Evolutionary conservation across 352 stramenopile genomes (phyloP).

Genomic region (Phytophthora pisi): DNA sequence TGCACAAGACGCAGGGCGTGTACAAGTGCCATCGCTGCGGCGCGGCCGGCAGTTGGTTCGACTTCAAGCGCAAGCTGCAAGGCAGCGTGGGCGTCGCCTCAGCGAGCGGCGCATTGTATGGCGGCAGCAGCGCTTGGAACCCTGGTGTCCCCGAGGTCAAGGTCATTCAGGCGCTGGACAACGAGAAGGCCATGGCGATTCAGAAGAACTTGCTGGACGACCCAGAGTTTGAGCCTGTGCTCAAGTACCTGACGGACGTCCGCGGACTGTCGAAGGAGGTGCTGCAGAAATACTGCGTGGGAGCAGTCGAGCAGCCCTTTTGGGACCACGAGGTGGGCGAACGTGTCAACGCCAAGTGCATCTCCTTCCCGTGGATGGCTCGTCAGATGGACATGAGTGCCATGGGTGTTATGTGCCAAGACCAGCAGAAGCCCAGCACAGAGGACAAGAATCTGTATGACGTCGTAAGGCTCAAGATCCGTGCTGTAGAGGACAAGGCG

Average conservation of each 20-base stretch:
- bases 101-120: conserved; percentile 43
- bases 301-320: conserved; percentile 89
- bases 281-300: conserved; percentile 90
- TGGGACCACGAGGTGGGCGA: conserved; percentile 58
- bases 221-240: conserved; percentile 59
- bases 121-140: conserved; percentile 18
- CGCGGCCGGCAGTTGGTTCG: conserved; percentile 85
- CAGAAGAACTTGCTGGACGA: conserved; percentile 84
- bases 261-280: conserved; percentile 74
- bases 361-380: conserved; percentile 97
- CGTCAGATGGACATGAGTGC: conserved; percentile 74
- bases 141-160: conserved; percentile 44
- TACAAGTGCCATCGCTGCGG: conserved; percentile 93
- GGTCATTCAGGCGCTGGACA: conserved; percentile 81
- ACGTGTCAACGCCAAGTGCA: conserved; percentile 74
- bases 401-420: conserved; percentile 80
- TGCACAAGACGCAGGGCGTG: conserved; percentile 85
- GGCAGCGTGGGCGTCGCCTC: conserved; percentile 58
- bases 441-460: conserved; percentile 82
- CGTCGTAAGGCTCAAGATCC: conserved; percentile 85
- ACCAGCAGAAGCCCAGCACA: conserved; percentile 29
- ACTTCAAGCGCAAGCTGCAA: conserved; percentile 88
- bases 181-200: conserved; percentile 84
- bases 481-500: conserved; percentile 84
- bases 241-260: conserved; percentile 73